These are phyloP conservation scores for Paraglomus brasilianum DNA, from an alignment of 192 early-diverging fungal species.

Conservation along the genomic window DNA sequence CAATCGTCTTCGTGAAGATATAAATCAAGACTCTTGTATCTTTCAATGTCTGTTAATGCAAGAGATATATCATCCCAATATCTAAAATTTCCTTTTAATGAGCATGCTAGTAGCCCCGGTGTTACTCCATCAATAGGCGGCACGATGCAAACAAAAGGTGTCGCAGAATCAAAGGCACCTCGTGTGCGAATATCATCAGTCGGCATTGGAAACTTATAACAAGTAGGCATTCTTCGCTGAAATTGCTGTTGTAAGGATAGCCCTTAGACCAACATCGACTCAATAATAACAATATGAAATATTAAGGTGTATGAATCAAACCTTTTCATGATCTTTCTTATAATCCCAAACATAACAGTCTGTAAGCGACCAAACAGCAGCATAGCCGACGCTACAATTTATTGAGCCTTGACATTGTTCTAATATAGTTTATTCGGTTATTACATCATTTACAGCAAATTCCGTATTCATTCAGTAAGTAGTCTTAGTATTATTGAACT, in stretches of 20 bases:
- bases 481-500: too few species aligned
- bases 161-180: background rate
- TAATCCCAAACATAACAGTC: conserved; percentile 28
- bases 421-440: too few species aligned
- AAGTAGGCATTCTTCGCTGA: background rate
- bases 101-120: conserved; percentile 26
- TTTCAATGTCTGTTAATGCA: background rate
- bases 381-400: background rate
- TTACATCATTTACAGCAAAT: too few species aligned
- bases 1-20: conserved; percentile 23
- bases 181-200: background rate
- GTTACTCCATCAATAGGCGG: background rate
- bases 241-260: conserved; percentile 8
- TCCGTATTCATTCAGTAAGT: too few species aligned
- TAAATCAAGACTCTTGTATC: conserved; percentile 17
- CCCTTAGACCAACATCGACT: background rate
- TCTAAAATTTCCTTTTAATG: conserved; percentile 28
- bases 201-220: conserved; percentile 15
- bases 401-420: background rate
- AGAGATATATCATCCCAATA: conserved; percentile 30
- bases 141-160: conserved; percentile 29
- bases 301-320: background rate
- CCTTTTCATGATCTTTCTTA: background rate
- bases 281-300: background rate
- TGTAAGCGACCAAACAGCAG: background rate